Base-by-base conservation (phyloP, 306 rosid species). In the Echinosophora koreensis region DNA sequence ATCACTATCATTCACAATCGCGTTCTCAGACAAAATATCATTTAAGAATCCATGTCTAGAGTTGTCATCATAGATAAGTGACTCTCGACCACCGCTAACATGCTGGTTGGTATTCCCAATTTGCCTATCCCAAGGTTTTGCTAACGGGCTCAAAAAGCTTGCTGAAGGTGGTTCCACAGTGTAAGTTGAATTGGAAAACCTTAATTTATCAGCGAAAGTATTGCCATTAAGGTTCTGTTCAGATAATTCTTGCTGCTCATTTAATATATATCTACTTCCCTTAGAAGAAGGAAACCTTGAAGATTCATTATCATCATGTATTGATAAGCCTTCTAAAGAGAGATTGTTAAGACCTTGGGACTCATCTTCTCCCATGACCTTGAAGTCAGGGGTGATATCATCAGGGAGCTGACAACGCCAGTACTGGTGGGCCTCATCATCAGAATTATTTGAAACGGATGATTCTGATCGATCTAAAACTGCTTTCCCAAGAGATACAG, bases 331-430 rank as follows among this genome's bases (percentile, higher is more conserved):
- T 0, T 78, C 80, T 69, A 94, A 71, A 77, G 98, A 89, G 80
- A 90, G 88, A 70, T 77, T 84, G 76, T 88, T 87, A 47, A 89
- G 80, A 81, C 87, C 88, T 67, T 86, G 97, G 34, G 89, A 72
- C 60, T 92, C 98, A 51, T 92, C 98, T 78, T 88, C 97, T 61
- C 88, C 96, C 84, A 83, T 83, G 68, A 89, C 92, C 76, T 94
- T 89, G 83, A 94, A 94, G 86, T 94, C 98, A 6, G 98, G 98
- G 8, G 97, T 94, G 83, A 94, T 92, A 66, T 94, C 98, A 82
- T 94, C 98, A 0, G 98, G 98, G 59, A 94, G 97, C 89, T 90
- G 97, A 75, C 88, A 92, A 60, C 98, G 90, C 98, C 98, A 94
- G 77, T 79, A 94, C 39, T 89, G 94, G 71, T 89, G 98, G 41